These are phyloP conservation scores for Xylaria arbuscula DNA, from an alignment of 2,329 filamentous ascomycete species.

Conservation along the genomic window DNA sequence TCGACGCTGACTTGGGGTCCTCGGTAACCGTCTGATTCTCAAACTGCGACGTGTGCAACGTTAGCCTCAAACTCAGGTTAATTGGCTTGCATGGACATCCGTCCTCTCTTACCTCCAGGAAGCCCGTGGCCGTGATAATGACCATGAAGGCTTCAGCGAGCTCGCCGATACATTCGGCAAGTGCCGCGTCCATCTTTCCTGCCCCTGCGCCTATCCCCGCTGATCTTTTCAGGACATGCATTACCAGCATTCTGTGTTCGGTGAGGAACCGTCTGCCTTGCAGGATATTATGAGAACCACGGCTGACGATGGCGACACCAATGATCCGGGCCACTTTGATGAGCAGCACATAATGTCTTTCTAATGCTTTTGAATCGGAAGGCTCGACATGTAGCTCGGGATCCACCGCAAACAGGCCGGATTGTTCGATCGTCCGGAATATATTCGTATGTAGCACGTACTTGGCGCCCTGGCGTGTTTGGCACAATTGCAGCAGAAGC, in stretches of 20 bases:
- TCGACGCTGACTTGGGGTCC: conserved; percentile 37
- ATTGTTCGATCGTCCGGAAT: conserved; percentile 82
- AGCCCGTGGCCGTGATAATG: conserved; percentile 83
- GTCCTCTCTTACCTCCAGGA: conserved; percentile 75
- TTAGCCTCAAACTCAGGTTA: conserved; percentile 33
- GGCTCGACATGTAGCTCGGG: conserved; percentile 89
- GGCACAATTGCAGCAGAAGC: conserved; percentile 84
- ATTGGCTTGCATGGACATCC: not conserved
- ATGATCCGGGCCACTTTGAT: conserved; percentile 84
- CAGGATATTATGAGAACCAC: conserved; percentile 83
- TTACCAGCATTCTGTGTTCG: conserved; percentile 84
- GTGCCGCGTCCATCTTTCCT: conserved; percentile 52
- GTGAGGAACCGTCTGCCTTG: conserved; percentile 83
- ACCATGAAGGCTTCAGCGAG: conserved; percentile 87
- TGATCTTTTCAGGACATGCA: conserved; percentile 89
- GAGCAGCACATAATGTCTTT: conserved; percentile 86
- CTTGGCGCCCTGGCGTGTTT: conserved; percentile 84
- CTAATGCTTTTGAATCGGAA: conserved; percentile 75
- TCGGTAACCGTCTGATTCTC: conserved; percentile 45
- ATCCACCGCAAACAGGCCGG: conserved; percentile 87
- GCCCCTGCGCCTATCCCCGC: conserved; percentile 75
- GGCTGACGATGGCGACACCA: conserved; percentile 81
- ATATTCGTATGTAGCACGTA: conserved; percentile 90
- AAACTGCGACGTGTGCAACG: conserved; percentile 41
- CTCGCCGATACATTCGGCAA: conserved; percentile 75